Percentiles rank a stretch among this genome's conserved stretches.
Evolutionary conservation across 2,329 filamentous ascomycete genomes (phyloP).

Genomic region (Dothiorella sarmentorum): DNA sequence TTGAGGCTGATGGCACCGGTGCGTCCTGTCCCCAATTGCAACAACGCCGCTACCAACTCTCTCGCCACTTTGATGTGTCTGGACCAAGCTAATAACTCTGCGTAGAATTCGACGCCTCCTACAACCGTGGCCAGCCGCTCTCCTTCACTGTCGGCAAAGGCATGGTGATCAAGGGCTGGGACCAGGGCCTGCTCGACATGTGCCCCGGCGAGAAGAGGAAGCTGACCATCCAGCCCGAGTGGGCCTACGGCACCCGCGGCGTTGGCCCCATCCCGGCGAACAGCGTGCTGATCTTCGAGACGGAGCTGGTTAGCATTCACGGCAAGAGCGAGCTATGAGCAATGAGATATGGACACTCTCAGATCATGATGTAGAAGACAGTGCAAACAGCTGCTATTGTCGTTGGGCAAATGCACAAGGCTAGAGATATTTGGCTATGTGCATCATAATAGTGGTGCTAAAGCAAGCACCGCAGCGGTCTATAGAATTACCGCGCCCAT

Average conservation of each 20-base stretch:
- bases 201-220: conserved; percentile 90
- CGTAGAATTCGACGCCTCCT: conserved; percentile 69
- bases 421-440: neutral
- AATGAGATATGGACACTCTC: neutral
- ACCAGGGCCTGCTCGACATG: conserved; percentile 86
- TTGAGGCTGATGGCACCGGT: conserved; percentile 56
- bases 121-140: conserved; percentile 73
- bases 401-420: neutral
- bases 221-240: conserved; percentile 82
- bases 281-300: conserved; percentile 88
- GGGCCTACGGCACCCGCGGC: conserved; percentile 73
- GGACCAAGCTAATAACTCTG: neutral
- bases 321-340: conserved; percentile 16
- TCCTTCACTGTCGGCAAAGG: conserved; percentile 74
- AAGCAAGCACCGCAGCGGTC: neutral
- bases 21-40: neutral
- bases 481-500: neutral
- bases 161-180: conserved; percentile 92
- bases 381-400: neutral
- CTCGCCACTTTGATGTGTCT: neutral
- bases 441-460: neutral
- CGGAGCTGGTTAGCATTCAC: conserved; percentile 64
- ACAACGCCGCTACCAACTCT: neutral
- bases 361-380: neutral
- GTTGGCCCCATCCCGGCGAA: conserved; percentile 77